Percentiles rank a stretch among this genome's conserved stretches.
phyloP scores from a whole-genome alignment of 352 stramenopile species.

The Pythium rishiriense region DNA sequence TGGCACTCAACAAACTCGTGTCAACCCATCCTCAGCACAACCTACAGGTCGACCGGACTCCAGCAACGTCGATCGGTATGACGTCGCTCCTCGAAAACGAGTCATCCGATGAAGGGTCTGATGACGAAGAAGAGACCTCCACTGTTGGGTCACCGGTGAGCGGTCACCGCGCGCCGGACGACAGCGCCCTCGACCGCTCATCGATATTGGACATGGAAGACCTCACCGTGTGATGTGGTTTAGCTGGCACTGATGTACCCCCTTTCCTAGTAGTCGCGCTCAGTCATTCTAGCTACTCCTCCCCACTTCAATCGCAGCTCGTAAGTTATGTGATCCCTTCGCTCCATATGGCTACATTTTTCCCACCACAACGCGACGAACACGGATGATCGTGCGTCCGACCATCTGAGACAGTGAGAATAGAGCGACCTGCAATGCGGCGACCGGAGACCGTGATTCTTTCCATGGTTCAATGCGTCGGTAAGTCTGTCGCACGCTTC shows the following conservation, averaged over 20 bases:
- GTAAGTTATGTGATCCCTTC: slow-evolving; percentile 27
- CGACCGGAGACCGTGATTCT: not conserved
- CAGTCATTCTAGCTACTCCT: not conserved
- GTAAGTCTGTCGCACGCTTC: not conserved
- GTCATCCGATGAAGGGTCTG: slow-evolving; percentile 27
- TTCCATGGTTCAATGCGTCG: not conserved
- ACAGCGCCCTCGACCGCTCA: slow-evolving; percentile 37
- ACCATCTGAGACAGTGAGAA: slow-evolving; percentile 6
- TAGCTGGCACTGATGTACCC: too few relatives aligned
- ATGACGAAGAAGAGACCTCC: slow-evolving; percentile 30
- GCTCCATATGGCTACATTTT: slow-evolving; percentile 18
- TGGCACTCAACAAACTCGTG: slow-evolving; percentile 77
- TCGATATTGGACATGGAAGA: slow-evolving; percentile 55
- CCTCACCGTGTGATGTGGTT: slow-evolving; percentile 37
- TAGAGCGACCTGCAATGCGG: not conserved
- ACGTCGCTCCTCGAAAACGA: slow-evolving; percentile 29
- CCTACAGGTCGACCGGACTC: slow-evolving; percentile 47
- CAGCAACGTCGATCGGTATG: slow-evolving; percentile 24
- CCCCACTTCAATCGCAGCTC: slow-evolving; percentile 1
- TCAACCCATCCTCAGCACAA: slow-evolving; percentile 78
- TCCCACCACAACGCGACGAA: slow-evolving; percentile 8
- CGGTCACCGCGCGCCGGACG: slow-evolving; percentile 24
- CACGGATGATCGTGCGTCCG: not conserved
- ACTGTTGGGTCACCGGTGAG: slow-evolving; percentile 21
- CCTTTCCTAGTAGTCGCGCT: not conserved